These are phyloP conservation scores for Pezicula radicicola DNA, from an alignment of 2,329 filamentous ascomycete species.

Conservation along the genomic window DNA sequence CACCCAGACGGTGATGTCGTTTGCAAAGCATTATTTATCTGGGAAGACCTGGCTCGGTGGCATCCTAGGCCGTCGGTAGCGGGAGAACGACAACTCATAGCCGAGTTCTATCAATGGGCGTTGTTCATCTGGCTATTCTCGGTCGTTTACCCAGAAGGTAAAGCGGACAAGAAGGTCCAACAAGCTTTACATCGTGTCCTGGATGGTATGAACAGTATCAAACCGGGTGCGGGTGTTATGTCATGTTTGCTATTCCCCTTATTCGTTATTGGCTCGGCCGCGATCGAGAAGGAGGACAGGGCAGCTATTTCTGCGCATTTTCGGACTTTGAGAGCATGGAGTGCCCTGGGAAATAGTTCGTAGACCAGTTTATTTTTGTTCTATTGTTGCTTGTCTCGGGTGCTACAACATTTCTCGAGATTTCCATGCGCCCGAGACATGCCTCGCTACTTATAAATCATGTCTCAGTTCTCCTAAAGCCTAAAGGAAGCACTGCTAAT, in stretches of 20 bases:
- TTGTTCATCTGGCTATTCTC: constrained; percentile 19
- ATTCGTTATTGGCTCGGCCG: constrained; percentile 16
- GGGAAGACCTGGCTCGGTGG: constrained; percentile 15
- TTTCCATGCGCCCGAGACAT: too few species aligned
- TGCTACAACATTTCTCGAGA: too few species aligned
- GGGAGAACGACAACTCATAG: constrained; percentile 5
- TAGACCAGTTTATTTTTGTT: too few species aligned
- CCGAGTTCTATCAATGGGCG: constrained; percentile 12
- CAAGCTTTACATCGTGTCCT: constrained; percentile 5
- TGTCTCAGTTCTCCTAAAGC: too few species aligned
- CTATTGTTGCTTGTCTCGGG: too few species aligned
- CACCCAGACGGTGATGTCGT: constrained; percentile 5
- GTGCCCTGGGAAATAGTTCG: constrained; percentile 14
- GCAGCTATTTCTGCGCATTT: constrained; percentile 8
- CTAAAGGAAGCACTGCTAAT: too few species aligned
- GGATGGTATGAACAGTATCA: constrained; percentile 12
- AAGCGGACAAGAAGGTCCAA: constrained; percentile 8
- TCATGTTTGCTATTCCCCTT: constrained; percentile 20
- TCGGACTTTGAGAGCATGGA: constrained; percentile 13
- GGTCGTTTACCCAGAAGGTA: constrained; percentile 10
- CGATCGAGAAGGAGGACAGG: constrained; percentile 10
- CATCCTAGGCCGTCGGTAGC: background rate
- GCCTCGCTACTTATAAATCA: too few species aligned
- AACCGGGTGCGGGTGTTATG: constrained; percentile 10
- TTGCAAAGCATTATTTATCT: constrained; percentile 10